Base-by-base conservation (phyloP, 2,329 filamentous ascomycete genomes). In the Alternaria angustiovoidea region DNA sequence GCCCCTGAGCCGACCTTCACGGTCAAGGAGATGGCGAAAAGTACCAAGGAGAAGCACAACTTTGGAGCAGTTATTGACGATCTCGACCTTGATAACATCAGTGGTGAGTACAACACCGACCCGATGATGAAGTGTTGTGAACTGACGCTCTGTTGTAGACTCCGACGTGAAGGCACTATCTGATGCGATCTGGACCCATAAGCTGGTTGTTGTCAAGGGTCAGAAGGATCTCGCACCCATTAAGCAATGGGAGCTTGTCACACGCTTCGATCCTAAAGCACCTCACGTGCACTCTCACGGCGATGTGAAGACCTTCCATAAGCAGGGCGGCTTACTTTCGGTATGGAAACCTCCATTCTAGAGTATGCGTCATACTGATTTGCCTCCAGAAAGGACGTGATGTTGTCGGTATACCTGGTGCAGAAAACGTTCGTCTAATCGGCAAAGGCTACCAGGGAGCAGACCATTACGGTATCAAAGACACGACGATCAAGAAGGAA, bases 401-500 rank as follows among this genome's bases (percentile, higher is more conserved):
- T 16, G 14, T 34, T 12, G 32, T 34, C 14, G 32, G 32, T 34
- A 34, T 34, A 34, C 81, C 81, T 0, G 81, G 83, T 3, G 81
- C 79, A 5, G 80, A 81, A 36, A 81, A 82, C 55, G 77, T 83
- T 7, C 78, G 80, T 16, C 66, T 83, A 4, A 79, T 83, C 41
- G 81, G 81, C 16, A 83, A 83, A 61, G 81, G 81, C 79, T 34
- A 77, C 63, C 81, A 83, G 69, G 80, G 81, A 7, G 69, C 74
- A 7, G 76, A 83, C 61, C 80, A 82, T 66, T 83, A 78, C 51
- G 81, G 81, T 4, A 67, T 83, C 55, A 78, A 80, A 61, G 71
- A 80, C 54, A 69, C 72, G 41, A 80, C 69, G 55, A 67, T 76
- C 63, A 22, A 52, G 16, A 64, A 66, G 26, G 66, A 57, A 3